These are phyloP conservation scores for Mycosarcoma mackinlayi DNA, from an alignment of 1,284 basidiomycete species.

Conservation along the genomic window DNA sequence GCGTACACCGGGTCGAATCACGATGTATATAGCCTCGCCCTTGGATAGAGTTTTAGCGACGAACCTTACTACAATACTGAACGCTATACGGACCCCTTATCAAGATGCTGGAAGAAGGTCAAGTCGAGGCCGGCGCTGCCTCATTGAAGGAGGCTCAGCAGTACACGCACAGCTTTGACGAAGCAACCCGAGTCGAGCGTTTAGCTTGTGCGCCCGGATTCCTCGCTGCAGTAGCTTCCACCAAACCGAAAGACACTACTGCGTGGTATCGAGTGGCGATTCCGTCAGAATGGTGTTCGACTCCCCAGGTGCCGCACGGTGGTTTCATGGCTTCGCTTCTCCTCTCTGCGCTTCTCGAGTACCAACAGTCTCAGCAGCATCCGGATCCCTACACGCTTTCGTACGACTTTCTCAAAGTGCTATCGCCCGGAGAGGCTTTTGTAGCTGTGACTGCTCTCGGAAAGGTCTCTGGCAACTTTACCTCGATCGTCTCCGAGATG, in stretches of 20 bases:
- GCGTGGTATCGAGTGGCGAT: constrained; percentile 1
- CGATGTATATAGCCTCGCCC: too few relatives aligned
- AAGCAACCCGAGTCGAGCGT: background rate
- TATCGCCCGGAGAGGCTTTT: constrained; percentile 6
- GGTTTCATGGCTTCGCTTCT: constrained; percentile 9
- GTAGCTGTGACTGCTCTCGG: background rate
- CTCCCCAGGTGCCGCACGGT: constrained; percentile 6
- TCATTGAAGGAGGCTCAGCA: background rate
- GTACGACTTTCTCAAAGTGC: constrained; percentile 9
- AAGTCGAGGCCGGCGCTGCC: background rate
- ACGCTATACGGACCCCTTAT: too few relatives aligned
- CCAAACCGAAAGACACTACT: constrained; percentile 2
- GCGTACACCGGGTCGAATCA: too few relatives aligned
- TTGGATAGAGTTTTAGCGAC: too few relatives aligned
- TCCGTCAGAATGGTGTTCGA: constrained; percentile 3
- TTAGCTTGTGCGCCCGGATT: background rate
- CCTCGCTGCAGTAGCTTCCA: background rate
- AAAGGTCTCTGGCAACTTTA: constrained; percentile 6
- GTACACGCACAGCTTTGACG: constrained; percentile 5
- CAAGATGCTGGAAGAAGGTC: background rate
- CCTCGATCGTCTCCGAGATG: background rate
- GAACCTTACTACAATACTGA: too few relatives aligned
- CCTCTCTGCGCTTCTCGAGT: constrained; percentile 4
- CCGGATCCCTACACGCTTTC: constrained; percentile 6
- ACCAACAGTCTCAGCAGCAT: background rate